Conservation (phyloP, 371 early-diverging fungal species). For the Apophysomyces variabilis region DNA sequence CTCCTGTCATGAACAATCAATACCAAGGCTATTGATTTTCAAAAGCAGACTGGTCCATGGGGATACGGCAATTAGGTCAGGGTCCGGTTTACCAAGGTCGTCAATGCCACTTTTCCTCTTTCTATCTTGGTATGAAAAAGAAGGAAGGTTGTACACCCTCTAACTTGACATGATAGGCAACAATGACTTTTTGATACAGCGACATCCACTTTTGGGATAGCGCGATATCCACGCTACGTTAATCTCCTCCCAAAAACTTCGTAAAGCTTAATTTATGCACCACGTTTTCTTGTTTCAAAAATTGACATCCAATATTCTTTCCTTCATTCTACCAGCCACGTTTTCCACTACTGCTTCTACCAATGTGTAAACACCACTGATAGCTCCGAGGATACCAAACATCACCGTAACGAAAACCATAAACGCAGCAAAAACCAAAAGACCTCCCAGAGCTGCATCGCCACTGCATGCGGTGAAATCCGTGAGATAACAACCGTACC, state of each 20-base stretch:
- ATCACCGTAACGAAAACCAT: conserved; percentile 20
- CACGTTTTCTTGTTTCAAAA: conserved; percentile 11
- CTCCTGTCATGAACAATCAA: too few relatives aligned
- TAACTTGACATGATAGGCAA: too few relatives aligned
- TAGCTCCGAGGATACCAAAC: conserved; percentile 33
- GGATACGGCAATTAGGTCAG: too few relatives aligned
- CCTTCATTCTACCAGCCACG: conserved; percentile 22
- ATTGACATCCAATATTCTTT: conserved; percentile 11
- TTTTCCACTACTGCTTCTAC: conserved; percentile 28
- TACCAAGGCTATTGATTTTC: too few relatives aligned
- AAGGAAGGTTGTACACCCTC: too few relatives aligned
- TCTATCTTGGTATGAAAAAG: too few relatives aligned
- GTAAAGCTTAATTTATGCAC: conserved; percentile 2
- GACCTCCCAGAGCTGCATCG: conserved; percentile 31
- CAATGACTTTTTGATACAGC: too few relatives aligned
- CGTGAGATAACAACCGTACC: conserved; percentile 25
- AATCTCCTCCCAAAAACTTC: not conserved
- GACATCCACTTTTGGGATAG: too few relatives aligned
- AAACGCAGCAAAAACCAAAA: conserved; percentile 25
- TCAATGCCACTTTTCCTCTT: too few relatives aligned
- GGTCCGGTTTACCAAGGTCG: too few relatives aligned
- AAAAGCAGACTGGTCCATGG: too few relatives aligned
- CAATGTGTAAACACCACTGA: conserved; percentile 28
- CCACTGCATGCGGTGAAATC: conserved; percentile 31
- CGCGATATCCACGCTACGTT: not conserved